These are phyloP conservation scores for Solanum phureja DNA, from an alignment of 257 asterid genomes.

Conservation along the genomic window DNA sequence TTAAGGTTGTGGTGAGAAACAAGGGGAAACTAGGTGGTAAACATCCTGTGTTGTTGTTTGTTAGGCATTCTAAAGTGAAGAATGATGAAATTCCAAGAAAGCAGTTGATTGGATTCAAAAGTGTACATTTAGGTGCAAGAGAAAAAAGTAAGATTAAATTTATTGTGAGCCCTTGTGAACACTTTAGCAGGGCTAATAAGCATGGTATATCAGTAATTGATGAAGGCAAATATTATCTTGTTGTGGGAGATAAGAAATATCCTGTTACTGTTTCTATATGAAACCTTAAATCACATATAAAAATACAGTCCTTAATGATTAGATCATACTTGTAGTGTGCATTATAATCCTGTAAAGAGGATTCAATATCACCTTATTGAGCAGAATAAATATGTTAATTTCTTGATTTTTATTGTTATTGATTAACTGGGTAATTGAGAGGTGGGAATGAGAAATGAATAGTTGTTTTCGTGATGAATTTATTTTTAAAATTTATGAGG, in stretches of 20 bases:
- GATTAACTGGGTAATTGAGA: not conserved
- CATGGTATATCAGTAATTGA: conserved; percentile 40
- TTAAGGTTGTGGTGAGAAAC: conserved; percentile 27
- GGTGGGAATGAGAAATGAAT: not conserved
- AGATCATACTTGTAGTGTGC: not conserved
- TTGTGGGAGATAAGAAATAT: conserved; percentile 35
- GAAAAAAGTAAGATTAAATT: conserved; percentile 23
- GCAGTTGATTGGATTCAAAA: conserved; percentile 42
- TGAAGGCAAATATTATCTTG: conserved; percentile 28
- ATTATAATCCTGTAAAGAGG: not conserved
- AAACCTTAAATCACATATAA: not conserved
- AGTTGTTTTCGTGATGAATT: too few relatives aligned
- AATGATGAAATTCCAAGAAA: conserved; percentile 23
- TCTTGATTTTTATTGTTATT: not conserved
- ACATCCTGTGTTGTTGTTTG: conserved; percentile 43
- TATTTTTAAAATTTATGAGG: too few relatives aligned
- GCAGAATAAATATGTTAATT: not conserved
- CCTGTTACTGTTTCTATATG: conserved; percentile 24
- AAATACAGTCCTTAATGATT: not conserved
- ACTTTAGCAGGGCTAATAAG: conserved; percentile 34
- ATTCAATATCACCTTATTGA: not conserved
- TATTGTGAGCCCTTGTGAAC: conserved; percentile 38
- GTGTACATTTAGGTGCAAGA: conserved; percentile 25
- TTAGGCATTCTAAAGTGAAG: conserved; percentile 1
- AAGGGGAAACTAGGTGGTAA: conserved; percentile 32